phyloP scores from a whole-genome alignment of 495 filamentous ascomycete genomes.

The Ramalina intermedia region DNA sequence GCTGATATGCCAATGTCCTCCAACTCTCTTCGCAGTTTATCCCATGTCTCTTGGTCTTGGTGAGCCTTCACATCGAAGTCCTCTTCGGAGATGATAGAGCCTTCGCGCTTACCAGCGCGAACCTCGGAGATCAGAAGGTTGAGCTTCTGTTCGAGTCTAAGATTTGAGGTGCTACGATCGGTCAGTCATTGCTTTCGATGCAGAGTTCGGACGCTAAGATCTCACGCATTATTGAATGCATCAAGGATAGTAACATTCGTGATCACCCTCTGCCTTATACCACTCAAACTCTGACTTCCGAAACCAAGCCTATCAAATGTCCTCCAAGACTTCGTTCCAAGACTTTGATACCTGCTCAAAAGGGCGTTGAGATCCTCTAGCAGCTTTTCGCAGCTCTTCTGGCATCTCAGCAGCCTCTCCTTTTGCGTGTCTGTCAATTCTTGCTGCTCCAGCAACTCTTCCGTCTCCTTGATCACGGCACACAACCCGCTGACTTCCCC shows the following conservation, averaged over 20 bases:
- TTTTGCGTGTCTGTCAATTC: slow-evolving; percentile 11
- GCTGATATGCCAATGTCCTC: slow-evolving; percentile 13
- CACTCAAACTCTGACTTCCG: slow-evolving; percentile 7
- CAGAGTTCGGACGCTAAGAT: not conserved
- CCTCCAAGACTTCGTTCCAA: slow-evolving; percentile 6
- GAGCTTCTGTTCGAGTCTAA: slow-evolving; percentile 12
- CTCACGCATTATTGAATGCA: slow-evolving; percentile 8
- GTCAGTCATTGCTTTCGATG: not conserved
- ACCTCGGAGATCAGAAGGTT: slow-evolving; percentile 9
- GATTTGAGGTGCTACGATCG: slow-evolving; percentile 7
- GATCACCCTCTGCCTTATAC: slow-evolving; percentile 4
- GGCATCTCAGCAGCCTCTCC: slow-evolving; percentile 13
- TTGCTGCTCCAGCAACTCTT: slow-evolving; percentile 17
- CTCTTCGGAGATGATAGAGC: slow-evolving; percentile 6
- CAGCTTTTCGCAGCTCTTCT: slow-evolving; percentile 14
- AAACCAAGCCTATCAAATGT: slow-evolving; percentile 11
- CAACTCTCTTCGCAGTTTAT: slow-evolving; percentile 7
- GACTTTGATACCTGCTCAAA: slow-evolving; percentile 12
- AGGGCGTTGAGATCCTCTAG: slow-evolving; percentile 18
- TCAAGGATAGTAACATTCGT: slow-evolving; percentile 6
- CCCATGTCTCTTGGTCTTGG: slow-evolving; percentile 7
- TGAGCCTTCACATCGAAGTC: not conserved
- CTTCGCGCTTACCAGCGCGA: slow-evolving; percentile 11
- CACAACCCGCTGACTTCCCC: slow-evolving; percentile 19
- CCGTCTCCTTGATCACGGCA: slow-evolving; percentile 20